A percentile compares a stretch with the other conserved stretches of the same genome.
phyloP scores from a whole-genome alignment of 495 filamentous ascomycete genomes.

The Penicillium coffeae region DNA sequence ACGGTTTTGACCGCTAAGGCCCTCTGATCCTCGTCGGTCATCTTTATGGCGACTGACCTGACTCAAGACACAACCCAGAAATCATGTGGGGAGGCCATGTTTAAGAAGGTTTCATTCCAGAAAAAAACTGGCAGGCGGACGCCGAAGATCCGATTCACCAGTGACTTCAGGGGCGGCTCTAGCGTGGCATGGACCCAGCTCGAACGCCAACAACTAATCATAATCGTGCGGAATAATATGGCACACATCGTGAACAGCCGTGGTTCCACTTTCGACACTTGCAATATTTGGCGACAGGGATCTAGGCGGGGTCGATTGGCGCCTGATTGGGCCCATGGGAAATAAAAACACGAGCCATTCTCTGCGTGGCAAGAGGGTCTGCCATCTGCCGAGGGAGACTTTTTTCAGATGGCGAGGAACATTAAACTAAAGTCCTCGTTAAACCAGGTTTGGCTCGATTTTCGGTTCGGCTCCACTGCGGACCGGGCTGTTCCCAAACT shows the following conservation, averaged over 20 bases:
- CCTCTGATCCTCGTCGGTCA: constrained; percentile 23
- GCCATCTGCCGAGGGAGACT: not conserved
- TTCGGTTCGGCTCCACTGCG: not conserved
- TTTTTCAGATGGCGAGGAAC: not conserved
- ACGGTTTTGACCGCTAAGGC: constrained; percentile 28
- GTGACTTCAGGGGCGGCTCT: constrained; percentile 11
- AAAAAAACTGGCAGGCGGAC: not conserved
- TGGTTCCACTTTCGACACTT: not conserved
- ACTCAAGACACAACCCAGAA: constrained; percentile 1
- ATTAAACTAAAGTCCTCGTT: not conserved
- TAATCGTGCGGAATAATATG: not conserved
- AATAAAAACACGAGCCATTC: constrained; percentile 9
- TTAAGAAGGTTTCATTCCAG: constrained; percentile 2
- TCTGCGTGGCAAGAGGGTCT: constrained; percentile 1
- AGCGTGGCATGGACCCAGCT: not conserved
- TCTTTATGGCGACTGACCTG: not conserved
- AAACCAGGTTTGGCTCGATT: not conserved
- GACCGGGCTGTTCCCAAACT: not conserved
- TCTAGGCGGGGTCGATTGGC: too few species aligned
- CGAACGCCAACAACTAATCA: not conserved
- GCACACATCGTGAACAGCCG: too few species aligned
- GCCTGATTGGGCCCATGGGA: constrained; percentile 1
- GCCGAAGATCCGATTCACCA: constrained; percentile 3
- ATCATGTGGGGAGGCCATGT: constrained; percentile 8
- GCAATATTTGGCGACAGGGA: not conserved